Evolutionary conservation across 2,329 filamentous ascomycete species (phyloP).

Genomic region (Juglanconis oblonga): DNA sequence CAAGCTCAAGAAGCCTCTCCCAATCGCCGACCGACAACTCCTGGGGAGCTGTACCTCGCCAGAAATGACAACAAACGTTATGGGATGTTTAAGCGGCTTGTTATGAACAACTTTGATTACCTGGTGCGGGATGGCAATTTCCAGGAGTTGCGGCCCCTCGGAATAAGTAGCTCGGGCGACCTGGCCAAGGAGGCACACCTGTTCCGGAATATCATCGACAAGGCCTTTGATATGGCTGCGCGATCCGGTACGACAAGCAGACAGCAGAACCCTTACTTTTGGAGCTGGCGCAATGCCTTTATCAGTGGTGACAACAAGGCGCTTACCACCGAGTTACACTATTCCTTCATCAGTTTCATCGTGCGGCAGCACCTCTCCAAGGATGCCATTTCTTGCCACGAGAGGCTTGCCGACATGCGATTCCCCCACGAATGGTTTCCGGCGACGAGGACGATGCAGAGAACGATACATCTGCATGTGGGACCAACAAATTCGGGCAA

Average conservation of each 20-base stretch:
- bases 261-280: slow-evolving; percentile 53
- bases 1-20: neutral
- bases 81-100: slow-evolving; percentile 25
- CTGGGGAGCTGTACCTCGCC: no score
- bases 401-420: slow-evolving; percentile 74
- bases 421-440: slow-evolving; percentile 93
- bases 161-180: slow-evolving; percentile 36
- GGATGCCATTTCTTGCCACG: slow-evolving; percentile 56
- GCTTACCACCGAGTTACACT: slow-evolving; percentile 58
- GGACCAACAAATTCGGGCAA: slow-evolving; percentile 98
- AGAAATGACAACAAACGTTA: neutral
- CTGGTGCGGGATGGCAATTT: slow-evolving; percentile 31
- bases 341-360: slow-evolving; percentile 66
- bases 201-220: slow-evolving; percentile 44
- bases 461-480: slow-evolving; percentile 87
- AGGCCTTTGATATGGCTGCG: slow-evolving; percentile 43
- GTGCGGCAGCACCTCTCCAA: slow-evolving; percentile 55
- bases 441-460: slow-evolving; percentile 72
- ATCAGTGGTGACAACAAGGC: slow-evolving; percentile 48
- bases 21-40: neutral
- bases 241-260: slow-evolving; percentile 34
- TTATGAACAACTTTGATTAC: slow-evolving; percentile 31
- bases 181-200: slow-evolving; percentile 41
- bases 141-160: slow-evolving; percentile 31
- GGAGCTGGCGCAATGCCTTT: slow-evolving; percentile 58